These are phyloP conservation scores for Pelargonium myrrhifolium DNA, from an alignment of 441 rosid genomes.

Conservation along the genomic window DNA sequence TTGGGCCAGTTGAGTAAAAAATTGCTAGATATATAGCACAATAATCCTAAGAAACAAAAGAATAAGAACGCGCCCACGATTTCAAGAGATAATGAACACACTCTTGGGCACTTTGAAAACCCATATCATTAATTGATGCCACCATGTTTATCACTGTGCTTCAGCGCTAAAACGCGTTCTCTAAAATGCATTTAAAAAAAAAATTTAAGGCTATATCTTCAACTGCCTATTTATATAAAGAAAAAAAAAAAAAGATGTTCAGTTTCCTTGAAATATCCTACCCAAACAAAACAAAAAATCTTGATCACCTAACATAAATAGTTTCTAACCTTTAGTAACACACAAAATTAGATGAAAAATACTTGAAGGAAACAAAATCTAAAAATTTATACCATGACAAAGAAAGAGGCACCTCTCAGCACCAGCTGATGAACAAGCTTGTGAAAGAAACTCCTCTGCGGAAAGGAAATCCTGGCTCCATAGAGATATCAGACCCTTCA, in stretches of 20 bases:
- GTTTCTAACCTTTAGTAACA: not conserved
- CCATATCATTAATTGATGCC: not conserved
- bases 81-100: not conserved
- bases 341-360: not conserved
- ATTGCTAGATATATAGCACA: not conserved
- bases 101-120: not conserved
- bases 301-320: too few relatives aligned
- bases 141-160: not conserved
- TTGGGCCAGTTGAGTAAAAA: not conserved
- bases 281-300: too few relatives aligned
- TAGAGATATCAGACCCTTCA: conserved; percentile 46
- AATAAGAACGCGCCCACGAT: not conserved
- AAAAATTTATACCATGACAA: conserved; percentile 55
- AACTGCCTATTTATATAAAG: too few relatives aligned
- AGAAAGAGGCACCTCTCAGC: conserved; percentile 67
- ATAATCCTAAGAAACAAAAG: not conserved
- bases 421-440: conserved; percentile 52
- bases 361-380: conserved; percentile 2
- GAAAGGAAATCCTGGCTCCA: conserved; percentile 44
- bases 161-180: not conserved
- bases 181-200: too few relatives aligned
- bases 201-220: too few relatives aligned
- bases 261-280: too few relatives aligned
- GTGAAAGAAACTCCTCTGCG: conserved; percentile 57
- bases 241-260: too few relatives aligned